These are phyloP conservation scores for Fusarium floridanum DNA, from an alignment of 2,329 filamentous ascomycete genomes.

Conservation along the genomic window DNA sequence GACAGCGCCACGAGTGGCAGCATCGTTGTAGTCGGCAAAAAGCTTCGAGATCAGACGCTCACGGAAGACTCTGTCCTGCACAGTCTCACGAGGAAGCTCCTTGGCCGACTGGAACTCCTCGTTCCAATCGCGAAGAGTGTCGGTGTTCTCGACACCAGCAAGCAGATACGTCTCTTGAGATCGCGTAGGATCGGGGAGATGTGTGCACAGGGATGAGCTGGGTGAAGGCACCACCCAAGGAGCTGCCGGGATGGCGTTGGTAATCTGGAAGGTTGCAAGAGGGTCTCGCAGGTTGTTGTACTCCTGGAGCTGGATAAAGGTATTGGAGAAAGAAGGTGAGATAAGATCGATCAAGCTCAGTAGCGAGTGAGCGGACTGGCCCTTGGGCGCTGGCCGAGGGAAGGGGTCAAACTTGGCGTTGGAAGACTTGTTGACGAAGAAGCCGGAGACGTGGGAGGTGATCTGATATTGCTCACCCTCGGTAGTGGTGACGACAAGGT, in stretches of 20 bases:
- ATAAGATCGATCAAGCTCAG: constrained; percentile 82
- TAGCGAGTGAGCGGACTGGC: constrained; percentile 84
- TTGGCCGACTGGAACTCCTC: constrained; percentile 98
- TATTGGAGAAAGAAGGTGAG: constrained; percentile 83
- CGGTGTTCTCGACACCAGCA: constrained; percentile 90
- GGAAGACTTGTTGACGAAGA: constrained; percentile 96
- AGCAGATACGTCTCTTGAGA: constrained; percentile 94
- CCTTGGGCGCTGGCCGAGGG: constrained; percentile 83
- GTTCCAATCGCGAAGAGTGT: constrained; percentile 97
- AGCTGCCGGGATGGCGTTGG: constrained; percentile 90
- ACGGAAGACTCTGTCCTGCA: constrained; percentile 95
- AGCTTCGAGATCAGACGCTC: constrained; percentile 95
- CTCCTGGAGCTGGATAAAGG: constrained; percentile 85
- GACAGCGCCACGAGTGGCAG: constrained; percentile 90
- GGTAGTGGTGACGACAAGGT: constrained; percentile 88
- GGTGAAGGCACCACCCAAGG: constrained; percentile 89
- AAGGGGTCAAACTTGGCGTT: constrained; percentile 95
- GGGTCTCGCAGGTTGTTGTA: constrained; percentile 89
- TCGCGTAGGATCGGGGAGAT: constrained; percentile 86
- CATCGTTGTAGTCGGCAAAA: constrained; percentile 97
- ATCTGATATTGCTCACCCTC: constrained; percentile 96
- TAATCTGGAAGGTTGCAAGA: constrained; percentile 93
- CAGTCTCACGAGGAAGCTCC: constrained; percentile 91
- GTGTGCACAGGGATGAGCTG: constrained; percentile 73
- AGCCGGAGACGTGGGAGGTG: constrained; percentile 92